Conservation (phyloP, 257 asterid species). For the Petrea volubilis region DNA sequence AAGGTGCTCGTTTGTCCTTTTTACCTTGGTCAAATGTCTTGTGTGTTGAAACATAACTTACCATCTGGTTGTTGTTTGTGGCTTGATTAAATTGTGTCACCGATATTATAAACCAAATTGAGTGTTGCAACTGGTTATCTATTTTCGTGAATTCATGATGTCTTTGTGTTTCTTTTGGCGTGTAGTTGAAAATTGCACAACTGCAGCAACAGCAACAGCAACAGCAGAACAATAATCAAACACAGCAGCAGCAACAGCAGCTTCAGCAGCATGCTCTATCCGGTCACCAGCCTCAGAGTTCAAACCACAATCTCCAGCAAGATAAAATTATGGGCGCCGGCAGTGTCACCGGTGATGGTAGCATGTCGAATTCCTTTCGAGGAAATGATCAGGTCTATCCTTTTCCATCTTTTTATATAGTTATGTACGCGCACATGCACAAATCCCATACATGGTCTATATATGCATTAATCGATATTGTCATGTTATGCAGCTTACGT, state of each 20-base stretch:
- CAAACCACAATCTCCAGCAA: constrained; percentile 81
- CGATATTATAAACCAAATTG: not conserved
- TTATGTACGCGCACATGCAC: too few relatives aligned
- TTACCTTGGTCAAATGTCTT: not conserved
- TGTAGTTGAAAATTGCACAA: constrained; percentile 74
- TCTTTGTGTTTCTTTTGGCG: constrained; percentile 10
- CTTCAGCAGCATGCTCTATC: constrained; percentile 76
- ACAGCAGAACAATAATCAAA: constrained; percentile 58
- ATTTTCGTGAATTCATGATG: not conserved
- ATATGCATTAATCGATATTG: too few relatives aligned
- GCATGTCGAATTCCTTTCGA: constrained; percentile 85
- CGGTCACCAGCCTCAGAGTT: constrained; percentile 84
- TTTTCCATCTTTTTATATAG: constrained; percentile 29
- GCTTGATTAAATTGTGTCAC: too few relatives aligned
- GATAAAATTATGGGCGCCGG: constrained; percentile 77
- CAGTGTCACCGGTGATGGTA: constrained; percentile 77
- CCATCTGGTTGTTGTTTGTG: not conserved
- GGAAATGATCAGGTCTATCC: constrained; percentile 85
- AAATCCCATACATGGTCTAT: not conserved
- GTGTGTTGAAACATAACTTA: not conserved
- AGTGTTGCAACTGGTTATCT: not conserved
- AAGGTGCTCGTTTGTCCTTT: constrained; percentile 72
- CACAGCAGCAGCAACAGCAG: constrained; percentile 57
- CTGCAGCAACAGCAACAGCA: constrained; percentile 54
- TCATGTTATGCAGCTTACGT: too few relatives aligned